Conservation (phyloP, 1,284 basidiomycete species). For the Pseudozyma sp. region DNA sequence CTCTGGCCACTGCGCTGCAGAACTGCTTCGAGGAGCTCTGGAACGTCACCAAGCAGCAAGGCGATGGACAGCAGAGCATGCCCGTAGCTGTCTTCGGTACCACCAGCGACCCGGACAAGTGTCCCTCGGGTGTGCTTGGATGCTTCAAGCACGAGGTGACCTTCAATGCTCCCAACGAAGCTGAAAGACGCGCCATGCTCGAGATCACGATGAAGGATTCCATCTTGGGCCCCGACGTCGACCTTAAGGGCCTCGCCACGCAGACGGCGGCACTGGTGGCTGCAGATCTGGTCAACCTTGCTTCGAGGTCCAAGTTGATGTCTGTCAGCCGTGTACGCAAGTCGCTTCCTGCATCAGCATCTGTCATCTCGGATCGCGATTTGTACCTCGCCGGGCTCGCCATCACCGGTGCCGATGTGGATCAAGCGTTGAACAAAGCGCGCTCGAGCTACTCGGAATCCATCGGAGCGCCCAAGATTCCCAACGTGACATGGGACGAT, state of each 20-base stretch:
- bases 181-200: slow-evolving; percentile 78
- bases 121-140: slow-evolving; percentile 77
- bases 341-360: slow-evolving; percentile 25
- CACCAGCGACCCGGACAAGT: slow-evolving; percentile 77
- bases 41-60: slow-evolving; percentile 59
- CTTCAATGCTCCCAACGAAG: slow-evolving; percentile 82
- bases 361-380: slow-evolving; percentile 32
- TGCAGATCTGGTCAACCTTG: slow-evolving; percentile 81
- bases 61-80: slow-evolving; percentile 3
- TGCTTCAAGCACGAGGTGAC: slow-evolving; percentile 89
- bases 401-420: slow-evolving; percentile 79
- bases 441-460: slow-evolving; percentile 86
- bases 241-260: slow-evolving; percentile 78
- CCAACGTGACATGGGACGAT: slow-evolving; percentile 96
- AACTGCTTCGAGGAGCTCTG: slow-evolving; percentile 76
- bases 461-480: slow-evolving; percentile 96
- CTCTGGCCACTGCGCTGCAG: slow-evolving; percentile 75
- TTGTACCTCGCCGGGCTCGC: slow-evolving; percentile 73
- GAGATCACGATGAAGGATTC: slow-evolving; percentile 72
- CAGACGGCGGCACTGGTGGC: slow-evolving; percentile 93
- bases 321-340: slow-evolving; percentile 74
- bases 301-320: slow-evolving; percentile 75
- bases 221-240: slow-evolving; percentile 81
- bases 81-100: slow-evolving; percentile 75
- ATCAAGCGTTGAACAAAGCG: slow-evolving; percentile 79